phyloP scores from a whole-genome alignment of 2,329 filamentous ascomycete genomes.

The Fusarium sp. region DNA sequence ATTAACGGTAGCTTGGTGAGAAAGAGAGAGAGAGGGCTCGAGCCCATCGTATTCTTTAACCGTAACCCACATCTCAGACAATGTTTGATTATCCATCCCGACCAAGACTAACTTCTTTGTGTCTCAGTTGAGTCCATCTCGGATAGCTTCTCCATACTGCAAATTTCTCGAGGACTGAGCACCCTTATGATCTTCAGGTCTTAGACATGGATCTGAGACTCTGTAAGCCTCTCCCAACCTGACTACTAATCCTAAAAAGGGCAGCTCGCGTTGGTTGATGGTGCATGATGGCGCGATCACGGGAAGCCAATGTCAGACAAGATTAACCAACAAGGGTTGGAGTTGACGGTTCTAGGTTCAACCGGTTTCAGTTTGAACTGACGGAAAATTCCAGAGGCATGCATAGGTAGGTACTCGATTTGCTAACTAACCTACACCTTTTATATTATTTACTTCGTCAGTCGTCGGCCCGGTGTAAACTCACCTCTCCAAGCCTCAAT shows the following conservation, averaged over 20 bases:
- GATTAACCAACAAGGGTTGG: slow-evolving; percentile 4
- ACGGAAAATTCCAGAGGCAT: slow-evolving; percentile 3
- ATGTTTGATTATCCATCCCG: neutral
- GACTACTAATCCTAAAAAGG: slow-evolving; percentile 23
- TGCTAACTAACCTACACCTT: slow-evolving; percentile 6
- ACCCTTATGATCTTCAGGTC: slow-evolving; percentile 16
- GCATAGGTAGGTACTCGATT: too few species aligned
- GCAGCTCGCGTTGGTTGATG: slow-evolving; percentile 4
- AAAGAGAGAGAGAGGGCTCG: neutral
- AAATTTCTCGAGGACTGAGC: slow-evolving; percentile 1
- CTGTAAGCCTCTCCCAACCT: slow-evolving; percentile 6
- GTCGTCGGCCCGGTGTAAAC: neutral
- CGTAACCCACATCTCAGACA: neutral
- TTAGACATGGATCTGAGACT: slow-evolving; percentile 36
- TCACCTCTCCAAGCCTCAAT: neutral
- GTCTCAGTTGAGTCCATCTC: neutral
- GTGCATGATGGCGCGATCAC: slow-evolving; percentile 32
- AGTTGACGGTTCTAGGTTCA: neutral
- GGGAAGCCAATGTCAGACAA: slow-evolving; percentile 14
- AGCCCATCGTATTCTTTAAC: neutral
- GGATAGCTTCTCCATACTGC: neutral
- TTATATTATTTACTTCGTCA: neutral
- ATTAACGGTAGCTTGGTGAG: neutral
- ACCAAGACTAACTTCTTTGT: neutral
- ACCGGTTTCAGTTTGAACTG: slow-evolving; percentile 29